phyloP scores from a whole-genome alignment of 2,329 filamentous ascomycete genomes.

The Cercospora sp. region DNA sequence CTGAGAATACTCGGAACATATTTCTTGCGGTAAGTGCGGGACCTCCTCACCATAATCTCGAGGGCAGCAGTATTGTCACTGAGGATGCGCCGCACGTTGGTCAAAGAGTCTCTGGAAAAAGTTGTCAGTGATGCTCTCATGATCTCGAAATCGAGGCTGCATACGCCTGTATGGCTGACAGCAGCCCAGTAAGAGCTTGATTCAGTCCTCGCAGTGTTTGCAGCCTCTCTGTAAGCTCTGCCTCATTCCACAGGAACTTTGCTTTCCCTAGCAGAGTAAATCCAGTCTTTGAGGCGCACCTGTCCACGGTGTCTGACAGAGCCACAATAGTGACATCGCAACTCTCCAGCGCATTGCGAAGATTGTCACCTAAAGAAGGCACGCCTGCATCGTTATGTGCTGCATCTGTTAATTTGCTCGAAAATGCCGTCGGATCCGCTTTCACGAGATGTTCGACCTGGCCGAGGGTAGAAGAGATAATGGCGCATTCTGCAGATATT shows the following conservation, averaged over 20 bases:
- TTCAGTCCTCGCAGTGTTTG: not conserved
- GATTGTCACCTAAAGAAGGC: not conserved
- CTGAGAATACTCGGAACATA: not conserved
- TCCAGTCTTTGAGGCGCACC: not conserved
- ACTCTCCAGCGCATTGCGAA: not conserved
- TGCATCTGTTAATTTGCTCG: not conserved
- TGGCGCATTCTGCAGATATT: not conserved
- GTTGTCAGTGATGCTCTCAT: not conserved
- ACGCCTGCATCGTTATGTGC: not conserved
- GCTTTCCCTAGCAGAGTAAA: not conserved
- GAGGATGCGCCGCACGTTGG: not conserved
- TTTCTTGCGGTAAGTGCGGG: not conserved
- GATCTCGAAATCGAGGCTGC: not conserved
- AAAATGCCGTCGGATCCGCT: not conserved
- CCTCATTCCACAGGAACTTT: not conserved
- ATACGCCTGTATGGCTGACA: not conserved
- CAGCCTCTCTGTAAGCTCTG: not conserved
- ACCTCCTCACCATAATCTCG: not conserved
- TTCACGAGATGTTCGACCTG: not conserved
- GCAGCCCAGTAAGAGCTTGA: not conserved
- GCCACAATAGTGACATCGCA: not conserved
- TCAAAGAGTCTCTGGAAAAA: not conserved
- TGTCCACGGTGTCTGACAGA: not conserved
- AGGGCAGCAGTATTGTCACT: not conserved
- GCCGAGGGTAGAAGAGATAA: not conserved